These are phyloP conservation scores for Diddensiella caesifluorescens DNA, from an alignment of 805 yeast genomes.

Conservation along the genomic window DNA sequence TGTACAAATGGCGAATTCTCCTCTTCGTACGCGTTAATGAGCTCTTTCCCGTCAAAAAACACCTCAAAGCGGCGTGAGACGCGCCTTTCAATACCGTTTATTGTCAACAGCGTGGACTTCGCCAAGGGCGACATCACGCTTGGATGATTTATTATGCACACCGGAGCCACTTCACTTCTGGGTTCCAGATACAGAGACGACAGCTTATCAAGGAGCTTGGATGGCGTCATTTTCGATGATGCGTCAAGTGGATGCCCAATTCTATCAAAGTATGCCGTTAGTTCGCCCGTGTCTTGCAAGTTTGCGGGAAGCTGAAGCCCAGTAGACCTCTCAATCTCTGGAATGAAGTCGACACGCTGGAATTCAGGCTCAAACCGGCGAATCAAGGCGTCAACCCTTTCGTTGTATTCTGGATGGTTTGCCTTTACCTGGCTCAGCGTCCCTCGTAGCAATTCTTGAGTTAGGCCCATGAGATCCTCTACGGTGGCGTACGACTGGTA, in stretches of 20 bases:
- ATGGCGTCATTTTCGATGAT: conserved; percentile 34
- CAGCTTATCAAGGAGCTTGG: conserved; percentile 59
- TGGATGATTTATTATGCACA: conserved; percentile 79
- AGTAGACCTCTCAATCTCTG: conserved; percentile 51
- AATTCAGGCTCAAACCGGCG: conserved; percentile 29
- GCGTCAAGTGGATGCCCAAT: conserved; percentile 34
- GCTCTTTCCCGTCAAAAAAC: conserved; percentile 74
- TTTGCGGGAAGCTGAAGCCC: conserved; percentile 46
- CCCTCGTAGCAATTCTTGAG: conserved; percentile 50
- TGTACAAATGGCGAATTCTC: conserved; percentile 85
- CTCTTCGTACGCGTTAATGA: conserved; percentile 92
- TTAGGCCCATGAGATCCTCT: conserved; percentile 57
- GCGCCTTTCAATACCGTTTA: conserved; percentile 29
- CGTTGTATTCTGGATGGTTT: conserved; percentile 6
- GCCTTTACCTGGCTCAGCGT: conserved; percentile 35
- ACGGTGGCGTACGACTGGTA: conserved; percentile 69
- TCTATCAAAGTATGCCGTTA: conserved; percentile 38
- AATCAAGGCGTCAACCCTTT: conserved; percentile 13
- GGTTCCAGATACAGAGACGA: conserved; percentile 63
- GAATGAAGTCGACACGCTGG: conserved; percentile 56
- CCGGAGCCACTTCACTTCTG: conserved; percentile 50
- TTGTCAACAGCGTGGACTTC: conserved; percentile 43
- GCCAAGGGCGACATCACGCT: conserved; percentile 82
- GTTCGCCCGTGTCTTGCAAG: conserved; percentile 35
- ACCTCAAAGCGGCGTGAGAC: conserved; percentile 76